A percentile compares a stretch with the other conserved stretches of the same genome.
phyloP scores from a whole-genome alignment of 2,329 filamentous ascomycete genomes.

The Ophiostoma populinum region DNA sequence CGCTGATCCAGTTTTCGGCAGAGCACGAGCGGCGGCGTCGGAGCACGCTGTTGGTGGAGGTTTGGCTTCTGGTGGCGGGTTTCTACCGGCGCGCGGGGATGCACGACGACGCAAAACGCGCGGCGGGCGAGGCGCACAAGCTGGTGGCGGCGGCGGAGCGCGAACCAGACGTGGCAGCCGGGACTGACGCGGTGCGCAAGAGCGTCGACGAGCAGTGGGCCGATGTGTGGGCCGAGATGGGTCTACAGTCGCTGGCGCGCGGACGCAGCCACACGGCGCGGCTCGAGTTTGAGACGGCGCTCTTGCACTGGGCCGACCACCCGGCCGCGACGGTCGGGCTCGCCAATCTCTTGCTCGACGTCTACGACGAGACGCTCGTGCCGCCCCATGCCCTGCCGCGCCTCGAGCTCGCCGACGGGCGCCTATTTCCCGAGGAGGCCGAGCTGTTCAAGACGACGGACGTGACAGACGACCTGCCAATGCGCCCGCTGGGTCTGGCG shows the following conservation, averaged over 20 bases:
- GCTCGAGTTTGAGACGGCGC: conserved; percentile 62
- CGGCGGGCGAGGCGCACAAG: conserved; percentile 65
- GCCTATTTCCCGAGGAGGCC: conserved; percentile 13
- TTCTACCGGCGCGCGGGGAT: conserved; percentile 73
- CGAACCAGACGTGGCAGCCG: conserved; percentile 50
- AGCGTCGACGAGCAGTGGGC: conserved; percentile 72
- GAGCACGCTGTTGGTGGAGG: conserved; percentile 44
- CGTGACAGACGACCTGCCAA: conserved; percentile 18
- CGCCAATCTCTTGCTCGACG: conserved; percentile 70
- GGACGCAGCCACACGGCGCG: conserved; percentile 51
- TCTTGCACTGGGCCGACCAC: conserved; percentile 68
- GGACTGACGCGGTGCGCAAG: conserved; percentile 61
- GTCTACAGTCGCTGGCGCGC: conserved; percentile 39
- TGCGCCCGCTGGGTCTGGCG: conserved; percentile 30
- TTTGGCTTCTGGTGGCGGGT: conserved; percentile 81
- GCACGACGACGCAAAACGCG: conserved; percentile 62
- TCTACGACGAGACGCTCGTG: conserved; percentile 54
- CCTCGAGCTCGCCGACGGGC: conserved; percentile 20
- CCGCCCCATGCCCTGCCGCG: conserved; percentile 36
- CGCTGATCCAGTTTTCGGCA: conserved; percentile 35
- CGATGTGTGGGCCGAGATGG: conserved; percentile 67
- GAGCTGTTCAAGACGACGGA: conserved; percentile 1
- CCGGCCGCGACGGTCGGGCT: conserved; percentile 64
- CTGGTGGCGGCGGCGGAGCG: conserved; percentile 33
- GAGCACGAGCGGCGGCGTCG: conserved; percentile 33